Evolutionary conservation across 306 rosid species (phyloP), one percentile per base, ranked within the genome.

Genomic region (Abrus precatorius): DNA sequence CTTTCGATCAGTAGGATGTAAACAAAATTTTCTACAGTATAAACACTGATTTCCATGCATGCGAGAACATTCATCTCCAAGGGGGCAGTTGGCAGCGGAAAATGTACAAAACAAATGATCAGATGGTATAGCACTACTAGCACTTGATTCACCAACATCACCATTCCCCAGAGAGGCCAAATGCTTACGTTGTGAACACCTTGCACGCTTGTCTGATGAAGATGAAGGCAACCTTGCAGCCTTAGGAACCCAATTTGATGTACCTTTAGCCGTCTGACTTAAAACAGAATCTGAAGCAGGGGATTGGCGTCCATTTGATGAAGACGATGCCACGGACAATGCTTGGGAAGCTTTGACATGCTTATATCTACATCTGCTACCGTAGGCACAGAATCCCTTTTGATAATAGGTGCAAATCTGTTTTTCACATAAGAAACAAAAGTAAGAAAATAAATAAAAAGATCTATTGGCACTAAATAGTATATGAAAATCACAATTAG

Each of bases 341-440:
- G 78, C 74, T 34, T 48, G 90, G 72, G 94, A 86, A 86, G 90
- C 81, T 81, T 85, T 90, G 55, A 84, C 86, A 80, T 95, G 99
- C 60, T 90, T 89, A 75, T 91, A 89, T 84, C 92, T 90, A 91
- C 99, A 95, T 76, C 92, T 89, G 86, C 93, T 86, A 61, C 97
- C 99, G 89, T 87, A 93, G 12, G 91, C 92, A 82, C 97, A 95
- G 6, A 64, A 44, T 27, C 97, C 97, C 79, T 89, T 91, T 64
- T 85, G 93, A 87, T 90, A 90, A 87, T 72, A 91, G n/a, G 86
- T 83, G 82, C 98, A 95, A 66, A 93, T 69, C 99, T 95, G 88
- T 60, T 33, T 76, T 70, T 30, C 47, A 70, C 3, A 36, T 11
- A 27, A 65, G 1, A 72, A 74, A 56, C 61, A 68, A 55, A 53